Percentiles rank a stretch among this genome's conserved stretches.
Conservation (phyloP, 1,284 basidiomycete species). For the Apiotrichum siamense region DNA sequence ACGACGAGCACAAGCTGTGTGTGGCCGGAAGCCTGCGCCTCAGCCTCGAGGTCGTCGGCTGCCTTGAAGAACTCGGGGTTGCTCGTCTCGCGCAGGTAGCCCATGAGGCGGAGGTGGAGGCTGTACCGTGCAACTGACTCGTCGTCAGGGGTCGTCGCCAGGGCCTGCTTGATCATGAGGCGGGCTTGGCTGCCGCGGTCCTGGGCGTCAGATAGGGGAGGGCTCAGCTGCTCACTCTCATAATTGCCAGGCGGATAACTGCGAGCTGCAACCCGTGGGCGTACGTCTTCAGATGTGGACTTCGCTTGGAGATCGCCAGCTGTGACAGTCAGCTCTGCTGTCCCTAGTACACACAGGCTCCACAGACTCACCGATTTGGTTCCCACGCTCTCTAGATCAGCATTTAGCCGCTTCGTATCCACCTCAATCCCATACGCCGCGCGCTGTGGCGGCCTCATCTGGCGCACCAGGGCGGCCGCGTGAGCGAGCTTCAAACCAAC, state of each 20-base stretch:
- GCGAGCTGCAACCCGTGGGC: slow-evolving; percentile 25
- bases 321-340: slow-evolving; percentile 3
- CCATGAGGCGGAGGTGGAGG: slow-evolving; percentile 24
- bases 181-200: slow-evolving; percentile 23
- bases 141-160: slow-evolving; percentile 10
- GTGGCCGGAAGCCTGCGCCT: slow-evolving; percentile 20
- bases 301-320: slow-evolving; percentile 20
- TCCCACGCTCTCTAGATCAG: slow-evolving; percentile 23
- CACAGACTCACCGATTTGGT: slow-evolving; percentile 20
- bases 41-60: slow-evolving; percentile 21
- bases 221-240: slow-evolving; percentile 14
- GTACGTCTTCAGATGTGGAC: slow-evolving; percentile 18
- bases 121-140: slow-evolving; percentile 15
- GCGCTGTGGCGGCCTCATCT: background rate
- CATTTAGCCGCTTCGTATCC: slow-evolving; percentile 14
- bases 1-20: slow-evolving; percentile 22
- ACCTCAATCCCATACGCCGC: slow-evolving; percentile 2
- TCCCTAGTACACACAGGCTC: too few species aligned
- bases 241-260: slow-evolving; percentile 21
- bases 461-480: slow-evolving; percentile 7
- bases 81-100: slow-evolving; percentile 15
- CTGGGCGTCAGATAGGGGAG: slow-evolving; percentile 1
- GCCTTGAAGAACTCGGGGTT: slow-evolving; percentile 22
- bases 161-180: slow-evolving; percentile 23
- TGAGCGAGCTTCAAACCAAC: slow-evolving; percentile 31